Percentiles rank a stretch among this genome's conserved stretches.
Conservation (phyloP, 2,329 filamentous ascomycete genomes). For the Fusarium hainanense region DNA sequence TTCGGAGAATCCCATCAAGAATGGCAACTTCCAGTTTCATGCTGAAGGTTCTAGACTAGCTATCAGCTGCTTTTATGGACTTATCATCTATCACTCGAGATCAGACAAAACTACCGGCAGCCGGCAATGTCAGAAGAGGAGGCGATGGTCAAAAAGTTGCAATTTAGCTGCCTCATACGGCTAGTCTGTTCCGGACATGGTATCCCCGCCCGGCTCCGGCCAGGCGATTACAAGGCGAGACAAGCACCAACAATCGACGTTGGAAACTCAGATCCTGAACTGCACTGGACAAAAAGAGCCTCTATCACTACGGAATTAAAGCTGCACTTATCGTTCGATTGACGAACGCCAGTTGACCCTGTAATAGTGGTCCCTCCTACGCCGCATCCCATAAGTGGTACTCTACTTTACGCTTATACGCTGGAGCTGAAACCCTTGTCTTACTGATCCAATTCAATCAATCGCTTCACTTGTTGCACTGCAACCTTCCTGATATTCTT, state of each 20-base stretch:
- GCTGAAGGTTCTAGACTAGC: background rate
- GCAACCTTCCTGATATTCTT: constrained; percentile 6
- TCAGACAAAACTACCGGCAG: constrained; percentile 21
- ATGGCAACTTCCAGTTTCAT: constrained; percentile 4
- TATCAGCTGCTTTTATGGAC: background rate
- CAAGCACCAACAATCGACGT: background rate
- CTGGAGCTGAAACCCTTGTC: constrained; percentile 25
- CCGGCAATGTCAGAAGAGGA: constrained; percentile 22
- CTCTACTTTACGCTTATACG: constrained; percentile 33
- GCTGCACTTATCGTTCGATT: constrained; percentile 23
- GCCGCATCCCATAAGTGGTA: constrained; percentile 26
- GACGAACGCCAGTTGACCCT: constrained; percentile 18
- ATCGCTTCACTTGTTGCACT: constrained; percentile 15
- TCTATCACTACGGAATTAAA: constrained; percentile 8
- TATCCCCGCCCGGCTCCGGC: constrained; percentile 31
- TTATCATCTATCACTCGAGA: constrained; percentile 13
- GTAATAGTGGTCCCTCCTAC: constrained; percentile 39
- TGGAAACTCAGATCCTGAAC: constrained; percentile 22
- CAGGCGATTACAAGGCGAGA: constrained; percentile 22
- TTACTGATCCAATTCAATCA: background rate
- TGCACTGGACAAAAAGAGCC: constrained; percentile 12
- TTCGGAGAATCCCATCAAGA: background rate
- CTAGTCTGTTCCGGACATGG: constrained; percentile 40
- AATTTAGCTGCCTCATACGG: constrained; percentile 48
- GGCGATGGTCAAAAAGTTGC: constrained; percentile 30